Evolutionary conservation across 257 asterid genomes (phyloP).

Genomic region (Henckelia pumila): DNA sequence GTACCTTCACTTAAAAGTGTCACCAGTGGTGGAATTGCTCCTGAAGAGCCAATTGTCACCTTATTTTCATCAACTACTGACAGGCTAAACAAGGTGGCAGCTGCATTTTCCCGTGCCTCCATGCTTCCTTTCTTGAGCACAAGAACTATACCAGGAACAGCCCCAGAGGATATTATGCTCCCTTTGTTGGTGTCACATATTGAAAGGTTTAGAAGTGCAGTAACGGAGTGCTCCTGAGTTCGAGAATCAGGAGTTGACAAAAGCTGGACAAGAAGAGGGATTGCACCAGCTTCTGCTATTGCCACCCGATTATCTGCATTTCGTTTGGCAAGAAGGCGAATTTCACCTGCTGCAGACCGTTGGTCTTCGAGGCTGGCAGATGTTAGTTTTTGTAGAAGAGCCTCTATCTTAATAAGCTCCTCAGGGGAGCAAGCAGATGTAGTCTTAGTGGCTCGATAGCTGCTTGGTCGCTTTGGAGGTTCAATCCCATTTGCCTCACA

Average conservation of each 20-base stretch:
- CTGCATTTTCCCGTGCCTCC: constrained; percentile 97
- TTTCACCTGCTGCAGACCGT: constrained; percentile 84
- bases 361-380: constrained; percentile 79
- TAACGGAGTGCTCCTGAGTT: constrained; percentile 90
- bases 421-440: constrained; percentile 63
- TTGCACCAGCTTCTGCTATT: constrained; percentile 97
- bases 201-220: constrained; percentile 94
- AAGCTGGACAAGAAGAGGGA: constrained; percentile 75
- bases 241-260: constrained; percentile 80
- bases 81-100: constrained; percentile 90
- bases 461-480: constrained; percentile 75
- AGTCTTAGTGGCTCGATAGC: constrained; percentile 41
- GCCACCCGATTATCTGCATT: constrained; percentile 93
- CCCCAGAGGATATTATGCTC: constrained; percentile 67
- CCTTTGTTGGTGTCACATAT: constrained; percentile 89
- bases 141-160: constrained; percentile 89
- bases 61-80: constrained; percentile 90
- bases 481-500: constrained; percentile 87
- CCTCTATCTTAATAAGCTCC: constrained; percentile 60
- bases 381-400: constrained; percentile 73
- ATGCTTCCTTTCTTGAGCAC: constrained; percentile 83
- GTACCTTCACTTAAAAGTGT: constrained; percentile 73
- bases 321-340: constrained; percentile 95
- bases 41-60: constrained; percentile 72
- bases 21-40: constrained; percentile 87